Conservation (phyloP, 257 asterid genomes). For the Scutellaria minor region DNA sequence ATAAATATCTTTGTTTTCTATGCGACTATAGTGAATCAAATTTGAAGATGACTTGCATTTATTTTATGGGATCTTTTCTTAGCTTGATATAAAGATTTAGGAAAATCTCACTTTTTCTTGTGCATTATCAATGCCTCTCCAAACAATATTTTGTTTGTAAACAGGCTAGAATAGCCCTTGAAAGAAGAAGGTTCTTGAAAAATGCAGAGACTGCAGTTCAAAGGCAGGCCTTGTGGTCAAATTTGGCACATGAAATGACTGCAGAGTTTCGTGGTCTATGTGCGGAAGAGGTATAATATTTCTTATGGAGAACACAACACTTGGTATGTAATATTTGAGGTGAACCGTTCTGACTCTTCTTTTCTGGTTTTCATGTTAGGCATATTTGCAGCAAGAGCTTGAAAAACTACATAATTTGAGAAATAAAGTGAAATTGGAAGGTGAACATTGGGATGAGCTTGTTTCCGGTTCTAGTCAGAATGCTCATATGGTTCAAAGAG, state of each 20-base stretch:
- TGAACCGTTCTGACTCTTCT: slow-evolving; percentile 22
- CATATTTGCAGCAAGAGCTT: slow-evolving; percentile 98
- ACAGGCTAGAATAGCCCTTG: slow-evolving; percentile 99
- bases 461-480: slow-evolving; percentile 98
- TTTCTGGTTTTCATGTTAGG: slow-evolving; percentile 53
- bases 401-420: slow-evolving; percentile 92
- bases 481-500: slow-evolving; percentile 97
- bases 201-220: slow-evolving; percentile 97
- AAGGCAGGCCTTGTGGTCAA: slow-evolving; percentile 95
- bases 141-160: slow-evolving; percentile 7
- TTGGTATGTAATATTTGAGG: no score
- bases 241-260: slow-evolving; percentile 99
- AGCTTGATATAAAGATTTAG: slow-evolving; percentile 19
- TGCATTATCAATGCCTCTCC: no score
- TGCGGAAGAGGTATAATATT: slow-evolving; percentile 85
- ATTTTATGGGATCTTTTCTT: background rate
- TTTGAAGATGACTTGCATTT: no score
- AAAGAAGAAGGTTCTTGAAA: slow-evolving; percentile 87
- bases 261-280: slow-evolving; percentile 98
- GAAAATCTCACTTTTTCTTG: background rate
- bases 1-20: no score
- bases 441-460: slow-evolving; percentile 98
- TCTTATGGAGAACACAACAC: no score
- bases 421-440: slow-evolving; percentile 94
- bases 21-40: no score